Evolutionary conservation across 1,284 basidiomycete species (phyloP).

Genomic region (Rhodofomes roseus): DNA sequence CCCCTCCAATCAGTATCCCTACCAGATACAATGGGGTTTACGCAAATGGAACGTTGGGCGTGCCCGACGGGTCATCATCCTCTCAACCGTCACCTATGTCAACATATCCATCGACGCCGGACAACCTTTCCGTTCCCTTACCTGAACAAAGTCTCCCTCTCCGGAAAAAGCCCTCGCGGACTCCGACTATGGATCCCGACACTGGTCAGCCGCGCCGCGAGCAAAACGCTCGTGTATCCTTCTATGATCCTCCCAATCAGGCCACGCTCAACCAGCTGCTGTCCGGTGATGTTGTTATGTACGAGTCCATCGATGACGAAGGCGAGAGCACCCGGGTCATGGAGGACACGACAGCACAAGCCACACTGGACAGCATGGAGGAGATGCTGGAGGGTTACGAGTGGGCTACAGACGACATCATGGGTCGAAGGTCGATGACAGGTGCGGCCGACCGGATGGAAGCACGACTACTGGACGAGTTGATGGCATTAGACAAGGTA

Average conservation of each 20-base stretch:
- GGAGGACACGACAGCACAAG: conserved; percentile 71
- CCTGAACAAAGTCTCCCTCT: conserved; percentile 10
- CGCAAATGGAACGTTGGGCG: conserved; percentile 21
- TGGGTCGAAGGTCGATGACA: conserved; percentile 55
- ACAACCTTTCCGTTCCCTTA: conserved; percentile 10
- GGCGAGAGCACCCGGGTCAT: conserved; percentile 43
- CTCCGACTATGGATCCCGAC: conserved; percentile 16
- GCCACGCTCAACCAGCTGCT: conserved; percentile 71
- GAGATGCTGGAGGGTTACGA: conserved; percentile 99
- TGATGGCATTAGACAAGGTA: conserved; percentile 89
- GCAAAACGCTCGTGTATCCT: conserved; percentile 71
- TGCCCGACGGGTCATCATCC: conserved; percentile 22
- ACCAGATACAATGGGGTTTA: conserved; percentile 15
- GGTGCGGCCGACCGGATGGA: conserved; percentile 89
- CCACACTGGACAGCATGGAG: conserved; percentile 87
- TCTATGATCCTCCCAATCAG: conserved; percentile 77
- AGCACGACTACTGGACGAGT: conserved; percentile 79
- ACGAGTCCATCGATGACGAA: conserved; percentile 29
- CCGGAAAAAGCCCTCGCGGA: conserved; percentile 18
- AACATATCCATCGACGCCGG: conserved; percentile 17
- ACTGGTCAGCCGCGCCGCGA: conserved; percentile 39
- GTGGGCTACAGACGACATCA: conserved; percentile 77
- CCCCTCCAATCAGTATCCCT: conserved; percentile 8
- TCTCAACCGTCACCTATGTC: conserved; percentile 25
- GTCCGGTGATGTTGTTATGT: conserved; percentile 37